Conservation (phyloP, 1,139 yeast species). For the Suhomyces taliae region DNA sequence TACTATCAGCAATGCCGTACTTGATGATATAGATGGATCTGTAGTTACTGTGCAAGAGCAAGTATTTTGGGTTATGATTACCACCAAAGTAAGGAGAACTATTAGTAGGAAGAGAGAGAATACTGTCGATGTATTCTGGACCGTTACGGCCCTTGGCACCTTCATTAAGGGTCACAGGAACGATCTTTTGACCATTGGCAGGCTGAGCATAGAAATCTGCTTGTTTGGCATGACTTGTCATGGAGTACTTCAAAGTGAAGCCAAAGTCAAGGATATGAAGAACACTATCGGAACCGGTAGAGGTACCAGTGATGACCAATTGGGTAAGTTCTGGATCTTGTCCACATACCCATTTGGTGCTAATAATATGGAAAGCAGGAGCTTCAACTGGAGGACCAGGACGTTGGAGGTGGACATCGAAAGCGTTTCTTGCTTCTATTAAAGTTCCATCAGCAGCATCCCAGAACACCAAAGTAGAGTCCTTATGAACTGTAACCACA, state of each 20-base stretch:
- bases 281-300: slow-evolving; percentile 45
- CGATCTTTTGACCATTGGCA: slow-evolving; percentile 38
- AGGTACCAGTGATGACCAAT: slow-evolving; percentile 59
- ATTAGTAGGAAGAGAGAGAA: slow-evolving; percentile 35
- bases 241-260: slow-evolving; percentile 70
- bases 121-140: slow-evolving; percentile 27
- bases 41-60: slow-evolving; percentile 57
- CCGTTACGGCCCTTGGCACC: slow-evolving; percentile 13
- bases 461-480: slow-evolving; percentile 89
- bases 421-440: slow-evolving; percentile 71
- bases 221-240: slow-evolving; percentile 83
- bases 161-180: slow-evolving; percentile 30
- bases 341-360: slow-evolving; percentile 72
- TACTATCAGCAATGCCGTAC: slow-evolving; percentile 8
- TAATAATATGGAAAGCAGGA: slow-evolving; percentile 30
- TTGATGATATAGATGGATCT: slow-evolving; percentile 45
- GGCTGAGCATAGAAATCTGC: slow-evolving; percentile 74
- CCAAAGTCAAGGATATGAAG: slow-evolving; percentile 76
- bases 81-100: slow-evolving; percentile 66
- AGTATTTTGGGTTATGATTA: slow-evolving; percentile 62
- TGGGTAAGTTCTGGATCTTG: slow-evolving; percentile 79
- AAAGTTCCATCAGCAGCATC: slow-evolving; percentile 76
- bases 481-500: slow-evolving; percentile 72
- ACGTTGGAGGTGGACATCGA: slow-evolving; percentile 62
- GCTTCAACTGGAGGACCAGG: slow-evolving; percentile 37